phyloP scores from a whole-genome alignment of 306 rosid genomes.

The Rosa persica region DNA sequence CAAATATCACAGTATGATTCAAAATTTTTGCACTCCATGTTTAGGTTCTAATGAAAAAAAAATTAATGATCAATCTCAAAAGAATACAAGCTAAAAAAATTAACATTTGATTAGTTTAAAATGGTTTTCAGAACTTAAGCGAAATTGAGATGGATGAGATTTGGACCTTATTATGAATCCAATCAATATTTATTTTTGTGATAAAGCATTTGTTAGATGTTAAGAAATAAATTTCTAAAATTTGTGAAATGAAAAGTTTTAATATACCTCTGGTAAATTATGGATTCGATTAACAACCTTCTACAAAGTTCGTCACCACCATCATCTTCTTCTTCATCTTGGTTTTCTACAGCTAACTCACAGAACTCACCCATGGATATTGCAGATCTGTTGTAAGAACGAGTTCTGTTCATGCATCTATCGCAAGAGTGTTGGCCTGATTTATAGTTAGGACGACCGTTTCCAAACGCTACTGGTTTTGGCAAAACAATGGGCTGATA shows the following conservation, averaged over 20 bases:
- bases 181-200: too few relatives aligned
- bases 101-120: too few relatives aligned
- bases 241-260: neutral
- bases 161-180: neutral
- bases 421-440: neutral
- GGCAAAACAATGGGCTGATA: too few relatives aligned
- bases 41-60: too few relatives aligned
- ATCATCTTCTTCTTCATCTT: neutral
- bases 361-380: neutral
- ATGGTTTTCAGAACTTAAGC: too few relatives aligned
- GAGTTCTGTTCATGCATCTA: neutral
- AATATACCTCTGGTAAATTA: neutral
- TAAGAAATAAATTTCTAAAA: too few relatives aligned
- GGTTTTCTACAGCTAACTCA: neutral
- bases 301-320: neutral
- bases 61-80: too few relatives aligned
- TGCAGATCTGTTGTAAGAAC: neutral
- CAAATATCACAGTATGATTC: too few relatives aligned
- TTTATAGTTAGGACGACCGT: neutral
- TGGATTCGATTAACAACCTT: neutral
- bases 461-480: neutral
- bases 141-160: too few relatives aligned
- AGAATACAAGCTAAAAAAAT: too few relatives aligned
- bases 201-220: neutral
- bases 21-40: too few relatives aligned